Evolutionary conservation across 163 green algal genomes (phyloP), one percentile per base, ranked within the genome.

Genomic region (Scenedesmus sp.): DNA sequence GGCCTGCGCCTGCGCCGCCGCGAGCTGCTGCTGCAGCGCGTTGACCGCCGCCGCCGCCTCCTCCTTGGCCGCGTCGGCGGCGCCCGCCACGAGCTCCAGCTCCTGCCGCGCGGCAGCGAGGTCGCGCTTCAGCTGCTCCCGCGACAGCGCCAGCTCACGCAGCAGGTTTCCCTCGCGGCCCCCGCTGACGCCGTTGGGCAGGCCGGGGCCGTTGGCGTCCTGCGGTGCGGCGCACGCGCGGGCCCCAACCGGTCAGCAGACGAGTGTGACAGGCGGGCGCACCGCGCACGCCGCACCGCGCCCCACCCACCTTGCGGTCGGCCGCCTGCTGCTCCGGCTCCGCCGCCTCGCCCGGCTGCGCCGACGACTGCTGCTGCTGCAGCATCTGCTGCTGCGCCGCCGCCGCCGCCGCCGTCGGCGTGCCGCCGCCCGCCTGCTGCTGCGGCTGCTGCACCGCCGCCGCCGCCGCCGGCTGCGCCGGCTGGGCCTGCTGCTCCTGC

Each of bases 11-110:
- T 92, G 86, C 17, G 86, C 85, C 18, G 63, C 79, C 1, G 81
- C 64, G 33, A 97, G 85, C 87, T 96, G 89, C 33, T 88, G 80
- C 0, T 88, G 83, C 85, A 95, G 89, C 57, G 94, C 77, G 4
- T 86, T 87, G 65, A 95, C 71, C 88, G 96, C 89, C 7, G 85
- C 70, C 1, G 78, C 84, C 14, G 87, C 85, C 22, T 81, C 80
- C 77, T 95, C 92, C 75, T 92, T 91, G 28, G 84, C 80, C 0
- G 78, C 86, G 22, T 72, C 70, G 22, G 58, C 74, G 56, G 87
- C 79, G 34, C 50, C 63, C 22, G 70, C 75, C 20, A 77, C 77
- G 1, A 77, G 58, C 33, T 85, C 86, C 39, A 87, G 75, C 64
- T 93, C 87, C 5, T 79, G 54, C 10, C 70, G 71, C 11, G 80